These are phyloP conservation scores for Metarhizium brunneum DNA, from an alignment of 2,329 filamentous ascomycete species.

Conservation along the genomic window DNA sequence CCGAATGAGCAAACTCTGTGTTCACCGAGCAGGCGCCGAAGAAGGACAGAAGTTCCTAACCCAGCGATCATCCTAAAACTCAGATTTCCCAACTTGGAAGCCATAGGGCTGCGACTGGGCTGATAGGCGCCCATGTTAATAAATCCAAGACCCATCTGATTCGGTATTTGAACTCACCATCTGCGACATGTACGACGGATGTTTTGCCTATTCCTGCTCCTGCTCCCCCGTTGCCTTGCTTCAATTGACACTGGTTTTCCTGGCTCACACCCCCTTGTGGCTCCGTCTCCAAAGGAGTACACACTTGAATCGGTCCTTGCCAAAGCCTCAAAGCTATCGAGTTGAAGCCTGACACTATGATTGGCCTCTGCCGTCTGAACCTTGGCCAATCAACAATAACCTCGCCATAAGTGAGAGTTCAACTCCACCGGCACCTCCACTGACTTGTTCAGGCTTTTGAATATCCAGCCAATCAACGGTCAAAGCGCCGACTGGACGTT, in stretches of 20 bases:
- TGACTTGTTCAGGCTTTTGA: slow-evolving; percentile 7
- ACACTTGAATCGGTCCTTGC: too few species aligned
- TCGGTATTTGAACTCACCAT: not conserved
- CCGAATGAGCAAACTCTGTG: not conserved
- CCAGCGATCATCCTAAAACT: not conserved
- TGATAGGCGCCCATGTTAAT: not conserved
- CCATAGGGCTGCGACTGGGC: not conserved
- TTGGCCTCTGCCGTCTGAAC: slow-evolving; percentile 5
- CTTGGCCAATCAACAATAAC: slow-evolving; percentile 11
- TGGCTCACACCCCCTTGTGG: not conserved
- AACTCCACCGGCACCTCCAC: slow-evolving; percentile 15
- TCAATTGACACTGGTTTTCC: not conserved
- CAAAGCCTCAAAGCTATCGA: not conserved
- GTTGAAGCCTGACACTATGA: not conserved
- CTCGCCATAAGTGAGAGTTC: not conserved
- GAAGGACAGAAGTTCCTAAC: slow-evolving; percentile 3
- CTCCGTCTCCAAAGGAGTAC: not conserved
- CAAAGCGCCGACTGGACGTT: slow-evolving; percentile 13
- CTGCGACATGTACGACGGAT: not conserved
- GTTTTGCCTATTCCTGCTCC: slow-evolving; percentile 3
- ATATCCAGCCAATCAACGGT: slow-evolving; percentile 19
- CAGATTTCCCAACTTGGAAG: not conserved
- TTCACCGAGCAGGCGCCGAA: slow-evolving; percentile 4
- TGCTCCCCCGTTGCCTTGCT: not conserved
- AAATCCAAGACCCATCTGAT: too few species aligned